These are phyloP conservation scores for Penicillium flavigenum DNA, from an alignment of 495 filamentous ascomycete species.

Conservation along the genomic window DNA sequence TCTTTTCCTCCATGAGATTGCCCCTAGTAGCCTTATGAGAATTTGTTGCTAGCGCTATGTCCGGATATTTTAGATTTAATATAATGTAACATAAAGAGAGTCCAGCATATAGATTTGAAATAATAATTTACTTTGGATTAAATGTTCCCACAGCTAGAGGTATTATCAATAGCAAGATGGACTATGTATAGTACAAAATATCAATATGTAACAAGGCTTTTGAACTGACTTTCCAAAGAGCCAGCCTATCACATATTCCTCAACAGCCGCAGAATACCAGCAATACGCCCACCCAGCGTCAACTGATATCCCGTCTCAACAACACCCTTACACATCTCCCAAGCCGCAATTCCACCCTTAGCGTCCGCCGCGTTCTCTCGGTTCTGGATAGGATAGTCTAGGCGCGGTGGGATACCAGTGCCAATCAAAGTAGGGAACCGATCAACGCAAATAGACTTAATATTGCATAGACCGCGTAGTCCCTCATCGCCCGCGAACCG, in stretches of 20 bases:
- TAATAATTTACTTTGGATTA: background rate
- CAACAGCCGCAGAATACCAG: slow-evolving; percentile 50
- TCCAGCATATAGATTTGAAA: background rate
- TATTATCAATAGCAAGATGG: background rate
- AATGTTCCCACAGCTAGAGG: background rate
- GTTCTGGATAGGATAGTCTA: slow-evolving; percentile 75
- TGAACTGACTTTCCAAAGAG: background rate
- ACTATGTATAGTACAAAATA: slow-evolving; percentile 4
- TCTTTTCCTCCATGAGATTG: background rate
- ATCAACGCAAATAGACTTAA: slow-evolving; percentile 83
- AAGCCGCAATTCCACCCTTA: slow-evolving; percentile 52
- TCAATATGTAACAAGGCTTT: background rate
- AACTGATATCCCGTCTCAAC: slow-evolving; percentile 64
- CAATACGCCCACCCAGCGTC: slow-evolving; percentile 44
- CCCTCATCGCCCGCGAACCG: slow-evolving; percentile 92
- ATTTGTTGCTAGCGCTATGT: slow-evolving; percentile 2
- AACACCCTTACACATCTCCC: slow-evolving; percentile 60
- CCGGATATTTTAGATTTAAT: background rate
- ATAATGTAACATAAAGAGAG: background rate
- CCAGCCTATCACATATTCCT: slow-evolving; percentile 38
- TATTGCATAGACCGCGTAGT: slow-evolving; percentile 76
- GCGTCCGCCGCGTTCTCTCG: slow-evolving; percentile 40
- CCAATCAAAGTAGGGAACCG: slow-evolving; percentile 53
- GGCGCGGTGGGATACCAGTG: slow-evolving; percentile 73
- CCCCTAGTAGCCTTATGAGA: background rate